phyloP scores from a whole-genome alignment of 1,284 basidiomycete genomes.

The Apiotrichum gamsii region DNA sequence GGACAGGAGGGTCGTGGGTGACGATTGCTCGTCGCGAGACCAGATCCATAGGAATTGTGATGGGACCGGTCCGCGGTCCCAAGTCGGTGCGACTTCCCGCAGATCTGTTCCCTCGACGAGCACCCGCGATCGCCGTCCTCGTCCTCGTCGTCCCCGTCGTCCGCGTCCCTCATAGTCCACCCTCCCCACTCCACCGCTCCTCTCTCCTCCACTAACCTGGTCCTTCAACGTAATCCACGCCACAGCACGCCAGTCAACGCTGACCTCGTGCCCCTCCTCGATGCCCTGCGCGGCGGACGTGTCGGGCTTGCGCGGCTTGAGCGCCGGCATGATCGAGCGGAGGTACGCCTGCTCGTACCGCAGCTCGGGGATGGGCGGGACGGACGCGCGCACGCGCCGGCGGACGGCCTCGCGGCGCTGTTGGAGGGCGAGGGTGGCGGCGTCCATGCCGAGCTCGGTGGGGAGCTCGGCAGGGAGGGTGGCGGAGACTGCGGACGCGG shows the following conservation, averaged over 20 bases:
- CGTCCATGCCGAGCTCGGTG: conserved; percentile 7
- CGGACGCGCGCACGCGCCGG: conserved; percentile 32
- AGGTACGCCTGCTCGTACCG: conserved; percentile 43
- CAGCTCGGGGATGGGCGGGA: conserved; percentile 44
- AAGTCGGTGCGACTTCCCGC: too few species aligned
- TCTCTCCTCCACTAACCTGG: conserved; percentile 34
- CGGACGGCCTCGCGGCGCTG: conserved; percentile 29
- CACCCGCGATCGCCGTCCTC: background rate
- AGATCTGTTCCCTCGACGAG: too few species aligned
- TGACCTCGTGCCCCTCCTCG: conserved; percentile 32
- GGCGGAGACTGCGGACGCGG: too few species aligned
- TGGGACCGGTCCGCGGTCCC: too few species aligned
- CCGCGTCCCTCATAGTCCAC: too few species aligned
- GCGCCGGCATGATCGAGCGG: conserved; percentile 27
- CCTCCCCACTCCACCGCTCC: background rate
- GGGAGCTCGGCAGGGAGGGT: conserved; percentile 21
- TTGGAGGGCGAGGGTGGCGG: conserved; percentile 11
- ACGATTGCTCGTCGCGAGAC: too few species aligned
- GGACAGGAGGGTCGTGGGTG: too few species aligned
- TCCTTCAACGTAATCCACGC: conserved; percentile 43
- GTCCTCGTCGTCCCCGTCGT: too few species aligned
- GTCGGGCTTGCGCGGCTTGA: conserved; percentile 12
- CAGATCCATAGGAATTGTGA: too few species aligned
- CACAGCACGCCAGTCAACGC: conserved; percentile 37
- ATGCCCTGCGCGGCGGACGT: background rate